phyloP scores from a whole-genome alignment of 2,329 filamentous ascomycete genomes.

The Phialophora macrospora region DNA sequence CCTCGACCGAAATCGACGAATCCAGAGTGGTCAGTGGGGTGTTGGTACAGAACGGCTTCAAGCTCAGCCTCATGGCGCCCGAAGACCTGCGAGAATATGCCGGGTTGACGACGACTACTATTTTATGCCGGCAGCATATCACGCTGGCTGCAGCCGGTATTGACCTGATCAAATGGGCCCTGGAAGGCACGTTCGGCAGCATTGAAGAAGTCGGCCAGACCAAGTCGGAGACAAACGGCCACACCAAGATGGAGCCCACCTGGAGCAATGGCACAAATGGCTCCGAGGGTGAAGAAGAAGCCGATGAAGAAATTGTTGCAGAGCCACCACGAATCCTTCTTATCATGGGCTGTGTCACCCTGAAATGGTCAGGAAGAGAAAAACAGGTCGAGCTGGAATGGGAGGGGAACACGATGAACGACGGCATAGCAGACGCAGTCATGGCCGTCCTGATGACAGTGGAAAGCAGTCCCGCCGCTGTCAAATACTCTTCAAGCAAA shows the following conservation, averaged over 20 bases:
- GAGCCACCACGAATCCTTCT: slow-evolving; percentile 54
- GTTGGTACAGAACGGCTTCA: slow-evolving; percentile 96
- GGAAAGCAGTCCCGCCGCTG: slow-evolving; percentile 91
- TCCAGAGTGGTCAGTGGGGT: slow-evolving; percentile 79
- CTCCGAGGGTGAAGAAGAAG: slow-evolving; percentile 42
- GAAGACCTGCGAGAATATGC: slow-evolving; percentile 96
- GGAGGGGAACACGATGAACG: slow-evolving; percentile 98
- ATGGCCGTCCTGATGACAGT: slow-evolving; percentile 90
- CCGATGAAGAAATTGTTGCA: slow-evolving; percentile 52
- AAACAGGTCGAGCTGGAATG: slow-evolving; percentile 90
- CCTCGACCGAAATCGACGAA: slow-evolving; percentile 52
- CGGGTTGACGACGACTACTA: slow-evolving; percentile 92
- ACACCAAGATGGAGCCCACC: slow-evolving; percentile 40
- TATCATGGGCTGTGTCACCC: slow-evolving; percentile 88
- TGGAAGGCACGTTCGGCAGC: slow-evolving; percentile 90
- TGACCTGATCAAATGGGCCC: slow-evolving; percentile 89
- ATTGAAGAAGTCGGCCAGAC: slow-evolving; percentile 62
- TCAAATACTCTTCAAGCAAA: slow-evolving; percentile 68
- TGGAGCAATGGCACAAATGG: slow-evolving; percentile 48
- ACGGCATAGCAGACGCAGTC: slow-evolving; percentile 95
- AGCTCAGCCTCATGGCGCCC: slow-evolving; percentile 93
- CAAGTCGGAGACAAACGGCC: slow-evolving; percentile 31
- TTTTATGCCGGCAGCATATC: slow-evolving; percentile 88
- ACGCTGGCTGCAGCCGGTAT: slow-evolving; percentile 85
- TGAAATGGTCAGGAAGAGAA: slow-evolving; percentile 72